Percentiles rank a stretch among this genome's conserved stretches.
These are phyloP conservation scores for Talaromyces sp. DNA, from an alignment of 2,329 filamentous ascomycete genomes.

Conservation along the genomic window DNA sequence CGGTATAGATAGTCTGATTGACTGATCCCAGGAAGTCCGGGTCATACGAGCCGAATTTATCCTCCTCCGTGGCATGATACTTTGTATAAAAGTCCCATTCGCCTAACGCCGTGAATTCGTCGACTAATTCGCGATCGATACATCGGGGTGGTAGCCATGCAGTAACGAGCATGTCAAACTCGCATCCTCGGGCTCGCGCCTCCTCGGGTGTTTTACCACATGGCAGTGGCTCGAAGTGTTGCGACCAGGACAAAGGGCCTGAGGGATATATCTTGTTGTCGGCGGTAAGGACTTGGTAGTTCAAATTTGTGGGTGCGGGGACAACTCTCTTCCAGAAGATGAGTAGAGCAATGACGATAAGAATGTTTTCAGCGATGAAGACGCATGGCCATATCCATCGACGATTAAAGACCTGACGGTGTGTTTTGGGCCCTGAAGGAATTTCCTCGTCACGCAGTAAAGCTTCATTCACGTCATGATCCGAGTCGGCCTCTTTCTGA, in stretches of 20 bases:
- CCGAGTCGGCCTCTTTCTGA: background rate
- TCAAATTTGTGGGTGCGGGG: background rate
- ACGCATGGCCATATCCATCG: background rate
- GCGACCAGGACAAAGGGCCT: background rate
- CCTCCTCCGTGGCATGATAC: background rate
- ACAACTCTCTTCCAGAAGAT: background rate
- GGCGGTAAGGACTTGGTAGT: background rate
- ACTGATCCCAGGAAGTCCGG: background rate
- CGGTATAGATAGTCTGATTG: background rate
- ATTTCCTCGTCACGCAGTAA: background rate
- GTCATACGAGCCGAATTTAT: background rate
- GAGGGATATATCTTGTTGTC: background rate
- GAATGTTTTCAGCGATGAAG: background rate
- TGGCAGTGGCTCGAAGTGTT: background rate
- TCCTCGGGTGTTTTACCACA: conserved; percentile 10
- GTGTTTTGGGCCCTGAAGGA: background rate
- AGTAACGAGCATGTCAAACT: conserved; percentile 25
- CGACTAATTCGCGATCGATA: conserved; percentile 21
- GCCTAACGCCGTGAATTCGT: conserved; percentile 15
- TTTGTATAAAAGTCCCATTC: conserved; percentile 11
- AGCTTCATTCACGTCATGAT: background rate
- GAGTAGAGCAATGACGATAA: background rate
- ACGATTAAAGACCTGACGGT: background rate
- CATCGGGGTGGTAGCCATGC: conserved; percentile 23
- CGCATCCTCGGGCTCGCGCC: conserved; percentile 20